Conservation (phyloP, 2,329 filamentous ascomycete genomes). For the Penicillium sp. region DNA sequence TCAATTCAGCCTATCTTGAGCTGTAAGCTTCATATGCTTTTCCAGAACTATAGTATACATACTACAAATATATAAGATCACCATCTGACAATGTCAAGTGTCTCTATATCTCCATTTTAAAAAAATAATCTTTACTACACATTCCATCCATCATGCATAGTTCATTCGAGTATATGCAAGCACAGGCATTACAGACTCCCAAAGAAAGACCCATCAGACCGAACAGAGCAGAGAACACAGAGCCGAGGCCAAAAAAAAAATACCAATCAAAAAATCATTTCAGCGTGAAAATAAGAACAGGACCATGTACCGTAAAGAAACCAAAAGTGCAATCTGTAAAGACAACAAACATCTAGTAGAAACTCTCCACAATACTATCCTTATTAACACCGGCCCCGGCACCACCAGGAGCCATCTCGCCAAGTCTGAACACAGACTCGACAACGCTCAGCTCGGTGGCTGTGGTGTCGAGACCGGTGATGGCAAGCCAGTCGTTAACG, state of each 20-base stretch:
- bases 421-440: slow-evolving; percentile 91
- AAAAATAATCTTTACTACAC: slow-evolving; percentile 2
- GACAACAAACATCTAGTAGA: slow-evolving; percentile 65
- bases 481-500: slow-evolving; percentile 95
- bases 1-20: slow-evolving; percentile 2
- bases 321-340: neutral
- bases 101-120: slow-evolving; percentile 2
- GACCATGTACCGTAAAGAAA: slow-evolving; percentile 3
- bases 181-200: slow-evolving; percentile 11
- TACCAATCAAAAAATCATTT: slow-evolving; percentile 7
- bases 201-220: slow-evolving; percentile 9
- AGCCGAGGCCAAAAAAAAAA: slow-evolving; percentile 4
- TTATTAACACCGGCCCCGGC: slow-evolving; percentile 67
- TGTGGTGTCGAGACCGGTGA: slow-evolving; percentile 89
- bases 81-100: neutral
- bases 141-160: slow-evolving; percentile 6
- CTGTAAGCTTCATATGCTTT: neutral
- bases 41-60: neutral
- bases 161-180: slow-evolving; percentile 8
- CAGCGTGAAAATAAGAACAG: slow-evolving; percentile 11
- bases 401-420: slow-evolving; percentile 70
- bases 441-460: slow-evolving; percentile 97
- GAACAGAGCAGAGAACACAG: slow-evolving; percentile 7
- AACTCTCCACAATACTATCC: slow-evolving; percentile 98
- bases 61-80: neutral